phyloP scores from a whole-genome alignment of 2,329 filamentous ascomycete species.

The Xylaria sp. region DNA sequence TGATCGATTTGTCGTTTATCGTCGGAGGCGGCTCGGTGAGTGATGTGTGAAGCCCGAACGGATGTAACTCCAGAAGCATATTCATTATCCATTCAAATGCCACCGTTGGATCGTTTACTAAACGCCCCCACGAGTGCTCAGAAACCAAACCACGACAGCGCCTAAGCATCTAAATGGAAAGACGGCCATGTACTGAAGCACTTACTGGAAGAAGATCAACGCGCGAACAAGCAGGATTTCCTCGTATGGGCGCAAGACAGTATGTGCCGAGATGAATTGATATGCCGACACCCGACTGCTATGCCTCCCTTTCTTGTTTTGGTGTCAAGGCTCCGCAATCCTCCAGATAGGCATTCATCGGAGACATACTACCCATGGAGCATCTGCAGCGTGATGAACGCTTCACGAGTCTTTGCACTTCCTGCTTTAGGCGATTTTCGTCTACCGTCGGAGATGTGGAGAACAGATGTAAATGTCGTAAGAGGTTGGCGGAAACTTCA shows the following conservation, averaged over 20 bases:
- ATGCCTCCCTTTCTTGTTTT: constrained; percentile 15
- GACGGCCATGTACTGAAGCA: constrained; percentile 2
- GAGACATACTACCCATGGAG: constrained; percentile 10
- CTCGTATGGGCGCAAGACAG: not conserved
- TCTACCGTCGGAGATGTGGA: constrained; percentile 8
- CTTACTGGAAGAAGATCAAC: constrained; percentile 12
- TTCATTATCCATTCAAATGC: constrained; percentile 12
- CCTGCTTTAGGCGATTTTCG: constrained; percentile 7
- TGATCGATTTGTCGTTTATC: constrained; percentile 22
- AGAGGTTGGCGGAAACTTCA: constrained; percentile 21
- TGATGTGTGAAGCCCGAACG: constrained; percentile 26
- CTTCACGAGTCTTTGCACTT: constrained; percentile 5
- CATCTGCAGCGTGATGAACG: constrained; percentile 18
- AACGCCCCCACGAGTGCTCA: constrained; percentile 15
- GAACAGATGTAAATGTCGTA: constrained; percentile 13
- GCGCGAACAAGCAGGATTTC: constrained; percentile 1
- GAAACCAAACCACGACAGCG: not conserved
- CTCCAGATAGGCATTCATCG: constrained; percentile 1
- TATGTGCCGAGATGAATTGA: constrained; percentile 13
- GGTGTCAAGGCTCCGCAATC: constrained; percentile 15
- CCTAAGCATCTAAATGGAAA: not conserved
- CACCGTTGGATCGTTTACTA: constrained; percentile 20
- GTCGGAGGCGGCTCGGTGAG: constrained; percentile 35
- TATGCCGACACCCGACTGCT: constrained; percentile 17
- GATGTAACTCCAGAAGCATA: constrained; percentile 27